Evolutionary conservation across 2,329 filamentous ascomycete species (phyloP).

Genomic region (Alternaria burnsii): DNA sequence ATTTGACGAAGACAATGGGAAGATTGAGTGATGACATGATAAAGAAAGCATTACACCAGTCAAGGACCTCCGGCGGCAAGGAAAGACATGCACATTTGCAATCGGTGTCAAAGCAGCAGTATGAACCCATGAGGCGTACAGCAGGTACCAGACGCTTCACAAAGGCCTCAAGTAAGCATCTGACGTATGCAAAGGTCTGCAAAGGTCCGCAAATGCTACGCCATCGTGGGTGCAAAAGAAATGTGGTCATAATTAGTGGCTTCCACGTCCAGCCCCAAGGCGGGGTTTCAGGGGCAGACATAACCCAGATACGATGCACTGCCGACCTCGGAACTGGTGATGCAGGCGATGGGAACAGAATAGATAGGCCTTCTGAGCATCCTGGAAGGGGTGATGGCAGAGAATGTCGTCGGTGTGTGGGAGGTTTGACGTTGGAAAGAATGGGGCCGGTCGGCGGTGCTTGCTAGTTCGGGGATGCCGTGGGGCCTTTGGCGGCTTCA

Average conservation of each 20-base stretch:
- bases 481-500: constrained; percentile 7
- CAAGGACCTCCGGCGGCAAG: neutral
- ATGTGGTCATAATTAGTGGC: neutral
- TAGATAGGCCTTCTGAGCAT: neutral
- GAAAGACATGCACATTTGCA: neutral
- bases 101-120: neutral
- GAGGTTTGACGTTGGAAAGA: constrained; percentile 15
- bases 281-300: neutral
- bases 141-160: neutral
- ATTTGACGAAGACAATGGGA: neutral
- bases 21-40: neutral
- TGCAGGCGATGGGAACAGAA: no score
- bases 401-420: constrained; percentile 9
- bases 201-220: neutral
- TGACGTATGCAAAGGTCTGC: neutral
- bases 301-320: neutral
- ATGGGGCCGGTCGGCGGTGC: constrained; percentile 1
- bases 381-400: neutral
- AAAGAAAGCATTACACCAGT: neutral
- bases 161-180: neutral
- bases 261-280: neutral
- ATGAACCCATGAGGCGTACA: no score
- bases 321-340: fast-evolving
- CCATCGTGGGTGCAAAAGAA: neutral
- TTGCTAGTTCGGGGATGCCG: constrained; percentile 4